Percentiles rank a stretch among this genome's conserved stretches.
Evolutionary conservation across 1,284 basidiomycete species (phyloP).

Genomic region (Ceratobasidium sp.): DNA sequence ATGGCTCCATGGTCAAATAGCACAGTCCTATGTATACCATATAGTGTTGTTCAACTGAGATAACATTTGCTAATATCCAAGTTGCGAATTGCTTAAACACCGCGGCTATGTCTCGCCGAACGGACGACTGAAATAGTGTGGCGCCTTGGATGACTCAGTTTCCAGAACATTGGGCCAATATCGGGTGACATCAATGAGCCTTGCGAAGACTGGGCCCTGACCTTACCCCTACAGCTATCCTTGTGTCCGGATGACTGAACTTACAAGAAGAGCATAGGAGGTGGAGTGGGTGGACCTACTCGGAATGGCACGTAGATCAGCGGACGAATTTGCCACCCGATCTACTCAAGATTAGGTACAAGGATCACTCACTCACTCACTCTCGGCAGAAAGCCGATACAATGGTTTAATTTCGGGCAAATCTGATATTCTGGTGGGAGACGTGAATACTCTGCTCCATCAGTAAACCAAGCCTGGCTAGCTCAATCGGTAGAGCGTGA

Average conservation of each 20-base stretch:
- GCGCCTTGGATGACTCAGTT: background rate
- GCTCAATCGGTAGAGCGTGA: slow-evolving; percentile 43
- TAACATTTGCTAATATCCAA: background rate
- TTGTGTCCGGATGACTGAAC: too few species aligned
- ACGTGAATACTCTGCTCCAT: background rate
- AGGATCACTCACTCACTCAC: background rate
- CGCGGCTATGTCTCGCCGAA: background rate
- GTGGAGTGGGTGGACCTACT: background rate
- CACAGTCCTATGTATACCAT: background rate
- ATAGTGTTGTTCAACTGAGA: background rate
- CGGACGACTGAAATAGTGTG: background rate
- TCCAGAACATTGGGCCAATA: background rate
- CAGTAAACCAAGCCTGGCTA: slow-evolving; percentile 25
- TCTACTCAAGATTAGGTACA: background rate
- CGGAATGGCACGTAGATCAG: background rate
- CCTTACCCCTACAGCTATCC: background rate
- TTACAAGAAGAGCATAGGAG: background rate
- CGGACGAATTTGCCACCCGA: background rate
- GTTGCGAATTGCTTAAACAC: background rate
- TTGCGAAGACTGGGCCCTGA: background rate
- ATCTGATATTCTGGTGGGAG: background rate
- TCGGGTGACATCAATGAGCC: background rate
- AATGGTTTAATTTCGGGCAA: slow-evolving; percentile 5
- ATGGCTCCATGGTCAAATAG: background rate
- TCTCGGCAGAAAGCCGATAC: background rate